These are phyloP conservation scores for Solanum piurae DNA, from an alignment of 257 asterid species.

Conservation along the genomic window DNA sequence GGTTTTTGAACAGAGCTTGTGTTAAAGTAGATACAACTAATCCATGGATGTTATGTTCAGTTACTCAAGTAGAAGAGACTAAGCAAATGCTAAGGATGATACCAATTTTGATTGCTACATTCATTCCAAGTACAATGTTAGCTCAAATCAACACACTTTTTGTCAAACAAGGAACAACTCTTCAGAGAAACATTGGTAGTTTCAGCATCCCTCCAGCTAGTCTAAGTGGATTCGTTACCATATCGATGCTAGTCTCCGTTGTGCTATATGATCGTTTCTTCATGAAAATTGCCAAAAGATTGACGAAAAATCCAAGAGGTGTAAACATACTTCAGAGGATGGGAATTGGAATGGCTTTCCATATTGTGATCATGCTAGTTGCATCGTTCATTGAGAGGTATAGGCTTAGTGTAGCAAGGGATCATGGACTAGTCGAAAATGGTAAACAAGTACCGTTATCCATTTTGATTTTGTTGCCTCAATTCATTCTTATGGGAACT, in stretches of 20 bases:
- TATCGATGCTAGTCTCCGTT: conserved; percentile 62
- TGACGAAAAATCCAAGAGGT: conserved; percentile 79
- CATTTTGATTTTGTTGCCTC: conserved; percentile 61
- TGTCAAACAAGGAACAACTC: conserved; percentile 73
- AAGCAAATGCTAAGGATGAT: conserved; percentile 77
- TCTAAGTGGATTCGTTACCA: conserved; percentile 54
- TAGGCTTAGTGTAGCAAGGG: conserved; percentile 46
- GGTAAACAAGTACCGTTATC: conserved; percentile 48
- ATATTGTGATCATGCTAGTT: conserved; percentile 50
- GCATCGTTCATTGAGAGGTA: conserved; percentile 48
- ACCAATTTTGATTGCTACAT: conserved; percentile 51
- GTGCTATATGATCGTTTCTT: conserved; percentile 57
- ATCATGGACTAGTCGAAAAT: conserved; percentile 26
- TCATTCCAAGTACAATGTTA: conserved; percentile 65
- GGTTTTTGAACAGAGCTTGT: conserved; percentile 73
- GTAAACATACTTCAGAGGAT: conserved; percentile 66
- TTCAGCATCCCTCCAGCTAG: conserved; percentile 81
- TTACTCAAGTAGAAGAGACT: conserved; percentile 82
- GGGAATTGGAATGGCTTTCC: conserved; percentile 73
- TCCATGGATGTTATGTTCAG: conserved; percentile 70
- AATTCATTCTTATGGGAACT: conserved; percentile 60
- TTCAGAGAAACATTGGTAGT: conserved; percentile 32
- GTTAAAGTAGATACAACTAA: conserved; percentile 34
- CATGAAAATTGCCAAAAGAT: conserved; percentile 19
- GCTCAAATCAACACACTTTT: conserved; percentile 68